phyloP scores from a whole-genome alignment of 2,329 filamentous ascomycete genomes.

The Colletotrichum cuscutae region DNA sequence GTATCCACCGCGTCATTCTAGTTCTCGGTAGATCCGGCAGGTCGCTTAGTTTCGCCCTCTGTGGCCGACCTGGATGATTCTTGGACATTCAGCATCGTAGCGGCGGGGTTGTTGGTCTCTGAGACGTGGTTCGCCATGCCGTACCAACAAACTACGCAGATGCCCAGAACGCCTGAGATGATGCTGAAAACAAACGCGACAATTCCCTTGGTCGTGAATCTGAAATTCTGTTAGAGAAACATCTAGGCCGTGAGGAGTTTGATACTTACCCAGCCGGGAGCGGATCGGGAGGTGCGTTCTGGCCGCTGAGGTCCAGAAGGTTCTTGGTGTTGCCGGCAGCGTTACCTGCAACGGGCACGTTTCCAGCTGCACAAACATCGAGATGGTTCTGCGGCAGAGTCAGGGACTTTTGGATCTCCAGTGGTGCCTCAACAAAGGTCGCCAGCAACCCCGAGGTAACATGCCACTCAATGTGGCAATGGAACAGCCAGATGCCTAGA shows the following conservation, averaged over 20 bases:
- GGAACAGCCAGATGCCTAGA: constrained; percentile 74
- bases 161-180: constrained; percentile 74
- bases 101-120: too few relatives aligned
- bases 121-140: constrained; percentile 52
- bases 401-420: constrained; percentile 68
- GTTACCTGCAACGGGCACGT: constrained; percentile 70
- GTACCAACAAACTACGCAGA: constrained; percentile 75
- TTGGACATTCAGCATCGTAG: too few relatives aligned
- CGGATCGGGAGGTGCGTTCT: constrained; percentile 63
- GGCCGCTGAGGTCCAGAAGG: constrained; percentile 70
- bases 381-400: constrained; percentile 69
- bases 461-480: constrained; percentile 87
- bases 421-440: constrained; percentile 71
- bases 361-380: constrained; percentile 65
- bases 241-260: not conserved
- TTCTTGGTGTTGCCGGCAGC: constrained; percentile 77
- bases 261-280: constrained; percentile 69
- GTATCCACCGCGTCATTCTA: constrained; percentile 43
- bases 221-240: constrained; percentile 34
- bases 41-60: too few relatives aligned
- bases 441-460: constrained; percentile 73
- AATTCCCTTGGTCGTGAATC: constrained; percentile 76
- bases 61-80: too few relatives aligned
- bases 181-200: constrained; percentile 80
- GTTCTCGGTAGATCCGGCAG: too few relatives aligned